Evolutionary conservation across 2,329 filamentous ascomycete genomes (phyloP).

Genomic region (Elsinoe arachidis): DNA sequence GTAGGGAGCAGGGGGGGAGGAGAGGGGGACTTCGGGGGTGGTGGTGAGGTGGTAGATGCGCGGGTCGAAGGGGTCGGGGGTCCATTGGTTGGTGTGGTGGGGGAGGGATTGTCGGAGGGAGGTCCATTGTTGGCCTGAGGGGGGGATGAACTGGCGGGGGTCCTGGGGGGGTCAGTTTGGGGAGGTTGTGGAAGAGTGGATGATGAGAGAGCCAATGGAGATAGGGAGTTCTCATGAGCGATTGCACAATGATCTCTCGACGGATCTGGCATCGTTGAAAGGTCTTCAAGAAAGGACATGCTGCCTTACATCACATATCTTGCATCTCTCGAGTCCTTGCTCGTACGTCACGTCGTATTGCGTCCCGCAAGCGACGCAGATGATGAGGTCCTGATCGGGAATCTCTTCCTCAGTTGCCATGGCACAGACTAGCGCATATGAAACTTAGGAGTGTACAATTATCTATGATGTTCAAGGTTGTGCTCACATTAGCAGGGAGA

Average conservation of each 20-base stretch:
- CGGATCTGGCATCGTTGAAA: no score
- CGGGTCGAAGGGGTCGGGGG: constrained; percentile 37
- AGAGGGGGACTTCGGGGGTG: constrained; percentile 29
- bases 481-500: no score
- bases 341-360: constrained; percentile 53
- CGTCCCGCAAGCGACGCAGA: constrained; percentile 63
- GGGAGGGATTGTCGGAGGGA: constrained; percentile 39
- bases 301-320: constrained; percentile 60
- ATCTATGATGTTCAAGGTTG: no score
- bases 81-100: constrained; percentile 48
- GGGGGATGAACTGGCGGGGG: constrained; percentile 60
- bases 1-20: neutral
- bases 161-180: constrained; percentile 33
- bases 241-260: no score
- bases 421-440: no score
- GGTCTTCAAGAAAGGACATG: neutral
- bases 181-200: neutral
- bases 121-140: constrained; percentile 57
- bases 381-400: constrained; percentile 36
- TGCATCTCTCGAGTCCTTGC: constrained; percentile 46
- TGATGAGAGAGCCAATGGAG: no score
- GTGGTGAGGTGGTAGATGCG: constrained; percentile 39
- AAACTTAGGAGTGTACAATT: no score
- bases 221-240: no score
- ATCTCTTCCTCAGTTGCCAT: neutral